Conservation (phyloP, 371 early-diverging fungal species). For the Mucor velutinosus region DNA sequence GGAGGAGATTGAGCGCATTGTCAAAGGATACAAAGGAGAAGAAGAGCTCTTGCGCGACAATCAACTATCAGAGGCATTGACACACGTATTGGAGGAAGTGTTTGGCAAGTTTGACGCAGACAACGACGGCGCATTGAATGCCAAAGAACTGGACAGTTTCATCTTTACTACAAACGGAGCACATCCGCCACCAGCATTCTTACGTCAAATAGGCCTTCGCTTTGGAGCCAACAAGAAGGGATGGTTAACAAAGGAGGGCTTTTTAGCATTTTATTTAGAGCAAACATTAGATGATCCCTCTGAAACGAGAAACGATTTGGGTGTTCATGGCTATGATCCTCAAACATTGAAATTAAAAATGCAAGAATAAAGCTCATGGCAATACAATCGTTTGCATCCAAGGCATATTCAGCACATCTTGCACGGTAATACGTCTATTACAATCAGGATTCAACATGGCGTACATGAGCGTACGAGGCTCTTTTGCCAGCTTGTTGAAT, state of each 20-base stretch:
- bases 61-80: constrained; percentile 39
- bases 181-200: constrained; percentile 52
- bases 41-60: constrained; percentile 41
- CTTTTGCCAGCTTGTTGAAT: constrained; percentile 58
- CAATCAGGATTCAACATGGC: constrained; percentile 82
- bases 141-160: constrained; percentile 48
- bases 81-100: constrained; percentile 40
- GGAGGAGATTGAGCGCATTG: constrained; percentile 45
- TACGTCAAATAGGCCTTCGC: constrained; percentile 52
- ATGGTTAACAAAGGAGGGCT: constrained; percentile 54
- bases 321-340: constrained; percentile 57
- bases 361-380: constrained; percentile 23
- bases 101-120: constrained; percentile 54
- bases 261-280: constrained; percentile 56
- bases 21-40: constrained; percentile 44
- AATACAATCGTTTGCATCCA: constrained; percentile 60
- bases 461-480: constrained; percentile 63
- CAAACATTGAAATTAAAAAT: constrained; percentile 27
- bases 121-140: constrained; percentile 41
- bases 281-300: constrained; percentile 60
- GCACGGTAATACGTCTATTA: constrained; percentile 61
- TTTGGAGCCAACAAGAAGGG: constrained; percentile 53
- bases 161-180: constrained; percentile 54
- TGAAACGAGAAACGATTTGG: constrained; percentile 57
- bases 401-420: constrained; percentile 55